Evolutionary conservation across 2,329 filamentous ascomycete species (phyloP), one percentile per base, ranked within the genome.

Genomic region (Nemania sp.): DNA sequence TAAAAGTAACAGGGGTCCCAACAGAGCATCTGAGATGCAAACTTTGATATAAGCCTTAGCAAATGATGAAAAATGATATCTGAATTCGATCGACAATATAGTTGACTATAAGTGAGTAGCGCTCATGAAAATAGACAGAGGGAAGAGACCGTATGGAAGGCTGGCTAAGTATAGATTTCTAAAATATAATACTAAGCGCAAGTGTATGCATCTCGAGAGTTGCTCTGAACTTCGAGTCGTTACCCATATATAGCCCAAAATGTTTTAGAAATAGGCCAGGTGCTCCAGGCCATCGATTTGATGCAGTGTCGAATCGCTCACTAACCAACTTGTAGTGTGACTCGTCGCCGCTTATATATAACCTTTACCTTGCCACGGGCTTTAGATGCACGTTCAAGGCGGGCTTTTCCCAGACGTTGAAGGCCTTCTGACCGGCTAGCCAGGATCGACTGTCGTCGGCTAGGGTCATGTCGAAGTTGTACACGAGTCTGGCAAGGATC

Each of bases 391-490:
- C 70, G 32, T 77, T 77, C 51, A 81, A 64, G 7, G 73, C 67
- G 2, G 73, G 73, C 59, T 80, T 80, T 7, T 77, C 69, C 79
- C 79, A 81, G 58, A 80, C 68, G 1, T 73, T 8, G 57, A 75
- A 79, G 7, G 75, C 75, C 59, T 68, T 76, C 68, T 80, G 79
- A 24, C 67, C 57, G 0, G 72, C 68, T 4, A 74, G 13, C 78
- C 79, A 81, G 20, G 73, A 52, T 2, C 57, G 47, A 26, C 72
- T 72, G 47, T 79, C 75, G 1, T 77, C 71, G 0, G 66, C 64
- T 3, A 82, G 65, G 13, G 58, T 62, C 68, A 82, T 67, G 52
- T 82, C 80, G 67, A 83, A 82, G 55, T 79, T 79, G 57, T 73
- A 82, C 1, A 82, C 52, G 7, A 82, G 57, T 18, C 74, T 76